phyloP scores from a whole-genome alignment of 106 monocot species.

The Alisma plantagoaquatica region DNA sequence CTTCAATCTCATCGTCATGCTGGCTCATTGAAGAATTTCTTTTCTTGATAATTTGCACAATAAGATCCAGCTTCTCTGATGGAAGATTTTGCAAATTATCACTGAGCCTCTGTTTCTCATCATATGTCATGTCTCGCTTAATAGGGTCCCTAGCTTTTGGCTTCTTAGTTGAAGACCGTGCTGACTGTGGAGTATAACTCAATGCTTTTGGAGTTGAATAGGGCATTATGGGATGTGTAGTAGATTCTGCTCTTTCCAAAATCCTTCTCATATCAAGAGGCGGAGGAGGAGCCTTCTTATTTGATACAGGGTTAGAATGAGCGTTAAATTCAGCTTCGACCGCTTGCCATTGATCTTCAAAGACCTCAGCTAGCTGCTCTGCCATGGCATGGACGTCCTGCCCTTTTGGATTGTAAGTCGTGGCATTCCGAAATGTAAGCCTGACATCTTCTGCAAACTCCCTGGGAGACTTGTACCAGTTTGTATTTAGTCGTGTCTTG shows the following conservation, averaged over 20 bases:
- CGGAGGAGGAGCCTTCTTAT: conserved; percentile 27
- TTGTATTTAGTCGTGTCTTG: conserved; percentile 34
- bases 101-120: conserved; percentile 90
- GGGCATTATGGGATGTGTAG: conserved; percentile 25
- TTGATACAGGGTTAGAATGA: conserved; percentile 9
- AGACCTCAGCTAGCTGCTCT: conserved; percentile 43
- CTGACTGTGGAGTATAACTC: conserved; percentile 16
- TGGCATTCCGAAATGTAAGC: conserved; percentile 73
- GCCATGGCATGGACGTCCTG: conserved; percentile 88
- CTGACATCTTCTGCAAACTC: conserved; percentile 90
- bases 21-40: conserved; percentile 74
- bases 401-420: conserved; percentile 83
- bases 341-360: conserved; percentile 65
- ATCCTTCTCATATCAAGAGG: conserved; percentile 37
- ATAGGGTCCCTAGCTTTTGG: conserved; percentile 85
- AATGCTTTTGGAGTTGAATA: conserved; percentile 33
- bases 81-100: conserved; percentile 82
- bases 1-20: conserved; percentile 97
- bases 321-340: conserved; percentile 44
- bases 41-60: conserved; percentile 96
- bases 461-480: conserved; percentile 52
- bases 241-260: conserved; percentile 72
- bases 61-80: conserved; percentile 69
- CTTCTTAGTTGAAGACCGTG: conserved; percentile 53
- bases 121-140: conserved; percentile 96